Percentiles rank a stretch among this genome's conserved stretches.
Evolutionary conservation across 2,329 filamentous ascomycete genomes (phyloP).

Genomic region (Fusarium decemcellulare): DNA sequence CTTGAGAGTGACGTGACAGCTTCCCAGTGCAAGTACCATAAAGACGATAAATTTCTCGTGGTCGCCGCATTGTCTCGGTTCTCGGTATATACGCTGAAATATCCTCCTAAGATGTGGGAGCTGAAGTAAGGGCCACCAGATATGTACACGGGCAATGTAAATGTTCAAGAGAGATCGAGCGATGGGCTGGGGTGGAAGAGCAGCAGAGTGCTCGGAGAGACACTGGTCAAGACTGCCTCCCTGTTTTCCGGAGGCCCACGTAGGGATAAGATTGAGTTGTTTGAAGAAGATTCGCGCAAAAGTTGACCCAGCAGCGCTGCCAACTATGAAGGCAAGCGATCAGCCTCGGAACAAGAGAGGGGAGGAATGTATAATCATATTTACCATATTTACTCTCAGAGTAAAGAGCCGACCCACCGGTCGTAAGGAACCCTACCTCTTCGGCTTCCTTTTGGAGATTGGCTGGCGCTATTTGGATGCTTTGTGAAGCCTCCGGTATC

Average conservation of each 20-base stretch:
- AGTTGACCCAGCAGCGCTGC: not conserved
- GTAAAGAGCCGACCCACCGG: not conserved
- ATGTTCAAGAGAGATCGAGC: slow-evolving; percentile 30
- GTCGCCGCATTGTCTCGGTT: not conserved
- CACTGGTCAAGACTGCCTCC: not conserved
- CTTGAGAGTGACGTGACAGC: not conserved
- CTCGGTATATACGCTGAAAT: not conserved
- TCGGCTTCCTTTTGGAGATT: not conserved
- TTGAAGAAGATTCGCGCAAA: slow-evolving; percentile 1
- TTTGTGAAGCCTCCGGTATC: not conserved
- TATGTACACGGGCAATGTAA: slow-evolving; percentile 44
- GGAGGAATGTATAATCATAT: too few species aligned
- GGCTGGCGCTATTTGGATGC: not conserved
- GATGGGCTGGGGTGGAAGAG: slow-evolving; percentile 35
- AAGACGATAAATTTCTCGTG: not conserved
- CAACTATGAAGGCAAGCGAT: not conserved
- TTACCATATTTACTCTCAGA: slow-evolving; percentile 2
- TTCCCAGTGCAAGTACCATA: not conserved
- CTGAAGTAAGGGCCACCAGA: slow-evolving; percentile 46
- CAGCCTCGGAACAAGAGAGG: not conserved
- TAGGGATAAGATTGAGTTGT: not conserved
- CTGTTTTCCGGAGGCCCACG: not conserved
- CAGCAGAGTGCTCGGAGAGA: slow-evolving; percentile 17
- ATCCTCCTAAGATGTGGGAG: slow-evolving; percentile 22
- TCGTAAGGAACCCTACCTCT: not conserved